These are phyloP conservation scores for Gynandropsis gynandra DNA, from an alignment of 345 rosid genomes.

Conservation along the genomic window DNA sequence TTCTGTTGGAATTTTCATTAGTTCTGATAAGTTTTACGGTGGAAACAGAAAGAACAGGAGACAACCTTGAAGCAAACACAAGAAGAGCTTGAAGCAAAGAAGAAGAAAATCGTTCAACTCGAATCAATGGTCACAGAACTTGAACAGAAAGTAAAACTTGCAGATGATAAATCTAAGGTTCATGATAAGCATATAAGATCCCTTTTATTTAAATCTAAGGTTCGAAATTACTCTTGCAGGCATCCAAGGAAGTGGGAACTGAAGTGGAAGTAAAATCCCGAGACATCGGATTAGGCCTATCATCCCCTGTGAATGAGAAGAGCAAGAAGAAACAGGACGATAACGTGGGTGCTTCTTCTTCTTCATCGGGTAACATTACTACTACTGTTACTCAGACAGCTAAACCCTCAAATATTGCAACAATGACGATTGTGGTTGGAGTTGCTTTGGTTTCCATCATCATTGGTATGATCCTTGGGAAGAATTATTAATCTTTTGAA, in stretches of 20 bases:
- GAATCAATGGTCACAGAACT: slow-evolving; percentile 51
- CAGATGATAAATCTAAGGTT: slow-evolving; percentile 55
- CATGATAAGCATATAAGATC: slow-evolving; percentile 12
- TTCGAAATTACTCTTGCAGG: too few relatives aligned
- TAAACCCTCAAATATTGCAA: slow-evolving; percentile 29
- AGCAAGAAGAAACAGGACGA: slow-evolving; percentile 52
- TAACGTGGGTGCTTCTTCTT: slow-evolving; percentile 1
- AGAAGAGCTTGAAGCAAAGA: slow-evolving; percentile 54
- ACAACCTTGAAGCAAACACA: slow-evolving; percentile 41
- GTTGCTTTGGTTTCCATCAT: slow-evolving; percentile 67
- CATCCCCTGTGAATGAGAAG: slow-evolving; percentile 50
- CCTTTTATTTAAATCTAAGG: too few relatives aligned
- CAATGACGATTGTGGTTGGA: slow-evolving; percentile 48
- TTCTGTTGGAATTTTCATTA: background rate
- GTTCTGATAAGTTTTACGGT: background rate
- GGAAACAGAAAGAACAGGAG: slow-evolving; percentile 50
- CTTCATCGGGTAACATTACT: slow-evolving; percentile 29
- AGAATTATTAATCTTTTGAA: slow-evolving; percentile 39
- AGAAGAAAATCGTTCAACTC: slow-evolving; percentile 33
- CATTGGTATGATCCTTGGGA: slow-evolving; percentile 66
- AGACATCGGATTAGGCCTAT: slow-evolving; percentile 41
- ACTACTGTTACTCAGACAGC: slow-evolving; percentile 22
- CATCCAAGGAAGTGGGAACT: slow-evolving; percentile 21
- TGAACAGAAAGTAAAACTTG: slow-evolving; percentile 43
- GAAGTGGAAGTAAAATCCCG: slow-evolving; percentile 57